Evolutionary conservation across 306 rosid species (phyloP), one percentile per base, ranked within the genome.

Genomic region (Dryas drummondii): DNA sequence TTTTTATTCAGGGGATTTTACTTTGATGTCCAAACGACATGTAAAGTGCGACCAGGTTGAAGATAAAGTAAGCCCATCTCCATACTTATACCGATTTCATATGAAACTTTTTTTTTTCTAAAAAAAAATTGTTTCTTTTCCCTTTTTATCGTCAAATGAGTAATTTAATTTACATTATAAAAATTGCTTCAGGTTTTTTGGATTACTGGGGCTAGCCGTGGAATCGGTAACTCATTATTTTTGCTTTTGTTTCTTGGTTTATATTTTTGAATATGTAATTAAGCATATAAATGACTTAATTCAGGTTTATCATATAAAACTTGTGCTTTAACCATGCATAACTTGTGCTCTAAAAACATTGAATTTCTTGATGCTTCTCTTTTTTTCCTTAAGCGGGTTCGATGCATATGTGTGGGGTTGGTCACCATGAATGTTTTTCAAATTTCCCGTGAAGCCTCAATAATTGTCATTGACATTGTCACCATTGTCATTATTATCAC

Each of bases 181-280:
- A 45, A 50, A 11, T 72, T 80, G 27, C 66, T 83, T 61, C 85
- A 94, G 97, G 97, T 94, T 86, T 63, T 90, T 67, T 94, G 98
- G 98, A 84, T 94, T 71, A 91, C 97, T 58, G 98, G 98, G 71
- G 97, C 97, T 65, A 94, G 97, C 91, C 93, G 98, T 17, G 97
- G 98, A 86, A 94, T 94, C 71, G 98, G 97, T 90, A 88, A 61
- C 72, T 7, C 22, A 32, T 62, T 52, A 19, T 22, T 53, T 55
- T 65, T 74, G 9, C 47, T 66, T 13, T 12, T 51, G 40, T 63
- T 7, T 22, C 8, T 7, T 22, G 26, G 6, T 15, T 70, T 15
- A 47, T 37, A 14, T 27, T 8, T 19, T 41, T 70, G 37, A 64
- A 41, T 11, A 49, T 32, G 37, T 32, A 32, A 1, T 32, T 32